Evolutionary conservation across 257 asterid species (phyloP), one percentile per base, ranked within the genome.

Genomic region (Solanum corneliomulleri): DNA sequence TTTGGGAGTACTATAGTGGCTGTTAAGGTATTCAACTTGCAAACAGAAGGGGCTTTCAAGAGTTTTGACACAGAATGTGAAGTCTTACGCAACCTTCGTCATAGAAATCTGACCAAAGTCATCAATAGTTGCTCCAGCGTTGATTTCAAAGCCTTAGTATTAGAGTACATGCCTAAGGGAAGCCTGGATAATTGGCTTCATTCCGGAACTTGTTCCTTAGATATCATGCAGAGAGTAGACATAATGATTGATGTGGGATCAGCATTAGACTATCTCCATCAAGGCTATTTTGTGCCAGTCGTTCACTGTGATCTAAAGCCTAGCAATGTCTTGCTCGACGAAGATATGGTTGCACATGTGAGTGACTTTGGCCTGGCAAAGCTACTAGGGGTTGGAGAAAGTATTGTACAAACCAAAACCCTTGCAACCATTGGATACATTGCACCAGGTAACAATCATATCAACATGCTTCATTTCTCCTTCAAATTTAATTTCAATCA

Each of bases 241-340:
- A 77, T 90, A 27, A 86, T 88, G 90, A 86, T 90, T 3, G 81
- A 90, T 75, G 87, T 86, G 58, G 87, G 86, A 72, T 74, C 84
- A 21, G 88, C 90, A 23, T 86, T 88, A 49, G 89, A 86, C 69
- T 88, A 90, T 81, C 89, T 90, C 25, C 90, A 90, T 21, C 37
- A 83, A 42, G 89, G 88, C 39, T 90, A 86, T 60, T 86, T 82
- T 66, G 37, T 66, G 23, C 87, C 89, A 0, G 60, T 88, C 15
- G 33, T 86, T 29, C 92, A 90, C 42, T 90, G 90, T 44, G 90
- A 90, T 76, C 81, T 90, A 42, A 88, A 88, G 62, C 90, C 92
- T 1, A 88, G 89, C 71, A 90, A 90, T 25, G 66, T 90, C 25
- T 75, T 90, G 9, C 52, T 90, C 11, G 82, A 90, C 18, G 86